These are phyloP conservation scores for Brassica balearica DNA, from an alignment of 441 rosid genomes.

Conservation along the genomic window DNA sequence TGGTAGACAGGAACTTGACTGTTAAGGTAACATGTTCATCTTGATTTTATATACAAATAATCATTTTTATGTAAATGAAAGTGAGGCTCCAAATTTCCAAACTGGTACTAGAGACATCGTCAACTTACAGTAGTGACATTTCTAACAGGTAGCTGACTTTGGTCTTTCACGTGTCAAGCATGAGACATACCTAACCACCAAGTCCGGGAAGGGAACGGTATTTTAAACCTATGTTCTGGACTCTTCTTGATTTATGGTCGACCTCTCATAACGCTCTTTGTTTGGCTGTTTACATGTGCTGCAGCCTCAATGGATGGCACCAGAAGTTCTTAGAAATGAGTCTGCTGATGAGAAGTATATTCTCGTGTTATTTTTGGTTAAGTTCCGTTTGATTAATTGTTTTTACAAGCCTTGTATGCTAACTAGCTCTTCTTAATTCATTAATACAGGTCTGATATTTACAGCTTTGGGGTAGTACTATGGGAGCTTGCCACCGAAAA, in stretches of 20 bases:
- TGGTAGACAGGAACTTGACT: conserved; percentile 8
- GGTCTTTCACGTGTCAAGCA: conserved; percentile 2
- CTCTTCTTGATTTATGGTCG: too few species aligned
- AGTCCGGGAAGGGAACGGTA: conserved; percentile 1
- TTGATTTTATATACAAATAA: neutral
- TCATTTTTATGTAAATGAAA: neutral
- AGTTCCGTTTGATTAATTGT: neutral
- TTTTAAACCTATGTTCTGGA: neutral
- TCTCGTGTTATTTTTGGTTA: neutral
- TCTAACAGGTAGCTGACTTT: neutral
- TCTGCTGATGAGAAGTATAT: conserved; percentile 91
- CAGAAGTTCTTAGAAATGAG: conserved; percentile 94
- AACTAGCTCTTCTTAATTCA: conserved; percentile 30
- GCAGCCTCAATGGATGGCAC: conserved; percentile 99
- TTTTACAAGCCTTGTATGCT: neutral
- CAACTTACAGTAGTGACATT: neutral
- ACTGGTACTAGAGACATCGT: neutral
- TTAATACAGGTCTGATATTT: conserved; percentile 77
- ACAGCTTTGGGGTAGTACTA: conserved; percentile 86
- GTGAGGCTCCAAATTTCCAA: neutral
- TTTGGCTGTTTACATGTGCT: conserved; percentile 24
- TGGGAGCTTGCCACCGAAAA: conserved; percentile 97
- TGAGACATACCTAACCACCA: neutral
- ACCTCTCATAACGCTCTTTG: too few species aligned
- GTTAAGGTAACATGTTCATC: conserved; percentile 8